These are phyloP conservation scores for Mediolabrus comicus DNA, from an alignment of 108 stramenopile species.

Conservation along the genomic window DNA sequence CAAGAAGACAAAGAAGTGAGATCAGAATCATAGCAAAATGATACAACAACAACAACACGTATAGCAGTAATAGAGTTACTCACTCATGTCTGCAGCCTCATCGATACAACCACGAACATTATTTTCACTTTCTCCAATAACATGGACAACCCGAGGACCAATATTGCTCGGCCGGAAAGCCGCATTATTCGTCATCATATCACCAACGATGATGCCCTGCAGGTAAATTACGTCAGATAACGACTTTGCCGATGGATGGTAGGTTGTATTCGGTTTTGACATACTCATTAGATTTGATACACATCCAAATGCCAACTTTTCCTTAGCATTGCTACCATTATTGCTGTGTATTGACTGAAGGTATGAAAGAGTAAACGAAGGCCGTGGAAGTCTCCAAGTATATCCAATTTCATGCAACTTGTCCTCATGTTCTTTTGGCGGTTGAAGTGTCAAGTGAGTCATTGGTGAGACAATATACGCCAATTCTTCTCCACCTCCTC, in stretches of 20 bases:
- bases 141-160: conserved; percentile 44
- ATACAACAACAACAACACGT: neutral
- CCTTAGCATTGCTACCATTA: neutral
- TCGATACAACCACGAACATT: conserved; percentile 57
- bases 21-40: neutral
- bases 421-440: neutral
- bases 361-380: conserved; percentile 15
- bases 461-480: conserved; percentile 37
- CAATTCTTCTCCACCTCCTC: neutral
- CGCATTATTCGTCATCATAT: neutral
- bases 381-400: conserved; percentile 34
- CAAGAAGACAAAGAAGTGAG: neutral
- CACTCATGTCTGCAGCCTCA: conserved; percentile 60
- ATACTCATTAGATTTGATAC: neutral
- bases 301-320: neutral
- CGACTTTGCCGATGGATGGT: conserved; percentile 37
- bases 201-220: neutral
- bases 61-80: neutral
- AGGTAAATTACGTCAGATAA: conserved; percentile 38
- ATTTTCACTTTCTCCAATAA: conserved; percentile 57
- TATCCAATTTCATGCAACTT: conserved; percentile 4
- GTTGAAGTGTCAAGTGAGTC: conserved; percentile 29
- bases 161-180: neutral
- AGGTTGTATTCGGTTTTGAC: neutral
- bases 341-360: conserved; percentile 21